Evolutionary conservation across 1,284 basidiomycete species (phyloP).

Genomic region (Xerocomus nothofagi): DNA sequence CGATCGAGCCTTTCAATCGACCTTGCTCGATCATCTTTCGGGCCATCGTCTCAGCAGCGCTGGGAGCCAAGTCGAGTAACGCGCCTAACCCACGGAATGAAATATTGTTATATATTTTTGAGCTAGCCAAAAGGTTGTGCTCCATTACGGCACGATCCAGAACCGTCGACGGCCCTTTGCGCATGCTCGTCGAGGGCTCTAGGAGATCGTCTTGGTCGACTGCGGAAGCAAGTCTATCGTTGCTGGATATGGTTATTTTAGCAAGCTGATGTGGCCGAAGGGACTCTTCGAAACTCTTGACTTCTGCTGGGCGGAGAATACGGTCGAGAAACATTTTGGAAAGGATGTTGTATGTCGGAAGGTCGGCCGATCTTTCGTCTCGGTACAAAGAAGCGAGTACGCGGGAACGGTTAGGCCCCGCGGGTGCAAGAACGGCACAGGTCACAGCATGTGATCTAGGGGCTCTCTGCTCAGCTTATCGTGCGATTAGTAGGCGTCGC

Average conservation of each 20-base stretch:
- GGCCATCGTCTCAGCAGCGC: slow-evolving; percentile 91
- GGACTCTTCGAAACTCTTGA: slow-evolving; percentile 85
- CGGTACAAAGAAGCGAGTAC: slow-evolving; percentile 90
- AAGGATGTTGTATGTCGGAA: slow-evolving; percentile 86
- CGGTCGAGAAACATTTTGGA: slow-evolving; percentile 98
- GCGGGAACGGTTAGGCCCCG: slow-evolving; percentile 92
- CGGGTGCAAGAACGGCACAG: slow-evolving; percentile 95
- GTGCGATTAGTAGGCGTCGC: background rate
- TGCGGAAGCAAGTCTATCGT: slow-evolving; percentile 70
- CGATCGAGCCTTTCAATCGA: slow-evolving; percentile 85
- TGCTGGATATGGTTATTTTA: slow-evolving; percentile 78
- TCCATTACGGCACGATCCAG: slow-evolving; percentile 97
- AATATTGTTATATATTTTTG: slow-evolving; percentile 94
- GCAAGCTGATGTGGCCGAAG: slow-evolving; percentile 94
- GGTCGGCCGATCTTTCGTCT: slow-evolving; percentile 83
- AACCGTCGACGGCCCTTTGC: slow-evolving; percentile 90
- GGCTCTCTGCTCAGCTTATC: slow-evolving; percentile 11
- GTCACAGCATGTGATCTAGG: slow-evolving; percentile 86
- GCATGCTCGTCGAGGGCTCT: slow-evolving; percentile 62
- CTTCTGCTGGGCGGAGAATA: slow-evolving; percentile 86
- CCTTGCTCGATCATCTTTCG: slow-evolving; percentile 97
- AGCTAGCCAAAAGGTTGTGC: slow-evolving; percentile 95
- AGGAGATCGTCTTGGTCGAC: slow-evolving; percentile 54
- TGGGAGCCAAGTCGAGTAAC: slow-evolving; percentile 81
- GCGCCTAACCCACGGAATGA: slow-evolving; percentile 86